phyloP scores from a whole-genome alignment of 2,329 filamentous ascomycete species.

The Aphanocladium album region DNA sequence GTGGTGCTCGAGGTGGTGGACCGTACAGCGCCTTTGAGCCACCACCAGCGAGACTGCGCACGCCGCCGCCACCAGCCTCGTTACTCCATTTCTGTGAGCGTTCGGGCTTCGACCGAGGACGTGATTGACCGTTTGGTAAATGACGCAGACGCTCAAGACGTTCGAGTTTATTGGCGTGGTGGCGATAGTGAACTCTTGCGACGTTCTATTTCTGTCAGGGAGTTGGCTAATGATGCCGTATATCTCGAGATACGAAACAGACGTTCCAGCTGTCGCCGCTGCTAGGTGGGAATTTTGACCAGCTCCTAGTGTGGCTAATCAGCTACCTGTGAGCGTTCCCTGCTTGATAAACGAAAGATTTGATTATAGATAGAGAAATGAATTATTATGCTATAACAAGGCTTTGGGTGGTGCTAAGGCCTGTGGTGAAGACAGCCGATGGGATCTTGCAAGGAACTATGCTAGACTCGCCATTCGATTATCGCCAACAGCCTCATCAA shows the following conservation, averaged over 20 bases:
- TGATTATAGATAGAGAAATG: not conserved
- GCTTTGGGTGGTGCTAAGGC: not conserved
- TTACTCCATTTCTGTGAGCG: not conserved
- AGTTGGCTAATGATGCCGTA: not conserved
- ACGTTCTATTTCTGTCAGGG: not conserved
- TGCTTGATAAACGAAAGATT: not conserved
- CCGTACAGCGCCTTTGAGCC: not conserved
- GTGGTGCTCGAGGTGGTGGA: not conserved
- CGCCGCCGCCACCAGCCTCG: not conserved
- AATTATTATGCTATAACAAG: not conserved
- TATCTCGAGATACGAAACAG: not conserved
- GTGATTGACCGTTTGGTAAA: not conserved
- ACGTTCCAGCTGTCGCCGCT: not conserved
- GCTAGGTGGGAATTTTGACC: not conserved
- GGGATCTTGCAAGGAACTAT: not conserved
- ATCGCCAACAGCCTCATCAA: not conserved
- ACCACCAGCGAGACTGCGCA: not conserved
- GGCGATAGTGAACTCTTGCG: not conserved
- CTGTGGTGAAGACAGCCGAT: not conserved
- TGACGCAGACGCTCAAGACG: not conserved
- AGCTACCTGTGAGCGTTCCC: not conserved
- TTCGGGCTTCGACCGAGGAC: not conserved
- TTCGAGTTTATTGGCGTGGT: not conserved
- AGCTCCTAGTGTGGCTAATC: not conserved
- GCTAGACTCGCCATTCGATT: not conserved